These are phyloP conservation scores for Backusella tarrabulga DNA, from an alignment of 192 early-diverging fungal genomes.

Conservation along the genomic window DNA sequence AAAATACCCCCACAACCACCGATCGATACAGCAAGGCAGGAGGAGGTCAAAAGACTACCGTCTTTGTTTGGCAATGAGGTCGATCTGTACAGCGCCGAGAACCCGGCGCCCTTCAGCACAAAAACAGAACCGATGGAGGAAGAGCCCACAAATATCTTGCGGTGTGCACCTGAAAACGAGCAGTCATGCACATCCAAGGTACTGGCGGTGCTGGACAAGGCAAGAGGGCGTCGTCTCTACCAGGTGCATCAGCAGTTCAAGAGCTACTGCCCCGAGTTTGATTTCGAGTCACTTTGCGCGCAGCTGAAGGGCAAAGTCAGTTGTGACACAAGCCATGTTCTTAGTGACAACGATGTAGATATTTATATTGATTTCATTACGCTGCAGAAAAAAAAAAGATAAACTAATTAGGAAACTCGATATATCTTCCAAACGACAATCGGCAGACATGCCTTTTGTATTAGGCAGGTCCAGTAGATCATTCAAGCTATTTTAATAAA, in stretches of 20 bases:
- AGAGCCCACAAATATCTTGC: background rate
- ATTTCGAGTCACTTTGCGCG: background rate
- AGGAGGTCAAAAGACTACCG: background rate
- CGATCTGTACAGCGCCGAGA: background rate
- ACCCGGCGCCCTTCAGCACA: background rate
- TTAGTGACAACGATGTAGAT: conserved; percentile 5
- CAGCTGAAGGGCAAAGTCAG: background rate
- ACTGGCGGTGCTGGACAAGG: background rate
- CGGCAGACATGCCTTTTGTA: too few relatives aligned
- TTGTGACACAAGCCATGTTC: background rate
- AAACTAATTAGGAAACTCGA: too few relatives aligned
- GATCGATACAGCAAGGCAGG: background rate
- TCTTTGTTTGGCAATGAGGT: background rate
- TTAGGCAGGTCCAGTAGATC: too few relatives aligned
- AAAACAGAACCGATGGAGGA: background rate
- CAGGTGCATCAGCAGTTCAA: background rate
- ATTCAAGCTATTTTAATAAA: too few relatives aligned
- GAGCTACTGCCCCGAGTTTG: conserved; percentile 5
- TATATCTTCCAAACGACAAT: too few relatives aligned
- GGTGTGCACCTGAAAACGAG: conserved; percentile 12
- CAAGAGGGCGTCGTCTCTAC: background rate
- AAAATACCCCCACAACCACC: background rate
- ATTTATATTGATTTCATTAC: conserved; percentile 7
- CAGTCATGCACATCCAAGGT: background rate
- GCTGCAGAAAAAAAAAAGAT: too few relatives aligned